Base-by-base conservation (phyloP, 2,329 filamentous ascomycete species). In the Botryosphaeria dothidea region DNA sequence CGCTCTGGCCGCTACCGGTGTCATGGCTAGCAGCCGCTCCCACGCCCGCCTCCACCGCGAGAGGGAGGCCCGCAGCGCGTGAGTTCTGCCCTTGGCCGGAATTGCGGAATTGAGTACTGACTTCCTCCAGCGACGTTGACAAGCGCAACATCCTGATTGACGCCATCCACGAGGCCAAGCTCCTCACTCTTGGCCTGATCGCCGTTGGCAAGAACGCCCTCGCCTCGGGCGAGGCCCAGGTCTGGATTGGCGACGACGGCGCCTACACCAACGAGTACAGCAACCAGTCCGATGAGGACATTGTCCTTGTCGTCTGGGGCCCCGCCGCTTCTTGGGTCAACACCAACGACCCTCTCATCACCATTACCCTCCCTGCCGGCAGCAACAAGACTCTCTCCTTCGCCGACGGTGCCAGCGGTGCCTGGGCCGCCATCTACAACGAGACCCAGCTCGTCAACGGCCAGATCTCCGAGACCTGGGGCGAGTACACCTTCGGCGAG, bases 401-500 rank as follows among this genome's bases (percentile, higher is more conserved):
- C 51, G 77, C 72, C 27, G 71, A 73, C 51, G 73, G 71, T 51
- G 71, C 78, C 5, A 74, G 78, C 21, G 76, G 79, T 31, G 80
- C 74, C n/a, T 82, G 77, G 70, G 71, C 79, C 5, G 73, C 75
- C 15, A 71, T 80, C 29, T 78, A 74, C 71, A 46, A 68, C 17
- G 70, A 76, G 66, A 78, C 75, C 41, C 15, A 43, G 64, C 56
- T 60, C 41, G 34, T 60, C 38, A 60, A 60, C 64, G 80, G 80
- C 41, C 79, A 80, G 70, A 69, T 81, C 56, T 68, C 71, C 68
- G 77, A 82, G 68, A 81, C 80, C 34, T 82, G 80, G 78, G 78
- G 74, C 62, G 81, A 83, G 73, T 78, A 76, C 64, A 81, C 75
- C 64, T 79, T 77, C 41, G 77, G 76, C 49, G 65, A 51, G 1